Evolutionary conservation across 495 filamentous ascomycete species (phyloP).

Genomic region (Penicillium samsonianum): DNA sequence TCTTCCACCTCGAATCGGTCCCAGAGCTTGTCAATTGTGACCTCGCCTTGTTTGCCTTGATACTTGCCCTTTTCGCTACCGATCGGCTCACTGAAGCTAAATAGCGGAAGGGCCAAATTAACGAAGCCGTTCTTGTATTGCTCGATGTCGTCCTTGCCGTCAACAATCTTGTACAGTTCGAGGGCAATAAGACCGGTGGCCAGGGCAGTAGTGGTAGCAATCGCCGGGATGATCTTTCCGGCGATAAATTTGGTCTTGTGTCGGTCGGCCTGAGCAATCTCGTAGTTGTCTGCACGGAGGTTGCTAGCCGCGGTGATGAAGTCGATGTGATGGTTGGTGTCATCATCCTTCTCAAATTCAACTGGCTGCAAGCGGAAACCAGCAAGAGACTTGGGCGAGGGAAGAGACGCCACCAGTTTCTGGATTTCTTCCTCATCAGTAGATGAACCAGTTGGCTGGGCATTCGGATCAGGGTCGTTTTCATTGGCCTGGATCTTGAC

Average conservation of each 20-base stretch:
- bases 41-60: conserved; percentile 67
- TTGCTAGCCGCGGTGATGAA: conserved; percentile 99
- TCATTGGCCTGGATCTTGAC: conserved; percentile 98
- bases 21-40: conserved; percentile 93
- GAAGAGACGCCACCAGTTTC: conserved; percentile 65
- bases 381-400: conserved; percentile 73
- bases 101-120: conserved; percentile 95
- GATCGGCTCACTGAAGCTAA: conserved; percentile 97
- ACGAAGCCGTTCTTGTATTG: conserved; percentile 99
- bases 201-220: conserved; percentile 94
- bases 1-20: conserved; percentile 93
- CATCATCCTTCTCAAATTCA: conserved; percentile 99
- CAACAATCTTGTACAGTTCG: conserved; percentile 95
- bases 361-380: conserved; percentile 88
- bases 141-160: conserved; percentile 91
- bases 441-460: conserved; percentile 53
- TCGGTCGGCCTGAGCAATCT: conserved; percentile 84
- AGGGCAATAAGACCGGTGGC: conserved; percentile 91
- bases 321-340: conserved; percentile 97
- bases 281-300: conserved; percentile 95
- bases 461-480: conserved; percentile 92
- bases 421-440: conserved; percentile 74
- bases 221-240: conserved; percentile 98
- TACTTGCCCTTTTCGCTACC: conserved; percentile 90
- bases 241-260: conserved; percentile 99